A percentile compares a stretch with the other conserved stretches of the same genome.
These are phyloP conservation scores for Candida gorgasii DNA, from an alignment of 805 yeast species.

Conservation along the genomic window DNA sequence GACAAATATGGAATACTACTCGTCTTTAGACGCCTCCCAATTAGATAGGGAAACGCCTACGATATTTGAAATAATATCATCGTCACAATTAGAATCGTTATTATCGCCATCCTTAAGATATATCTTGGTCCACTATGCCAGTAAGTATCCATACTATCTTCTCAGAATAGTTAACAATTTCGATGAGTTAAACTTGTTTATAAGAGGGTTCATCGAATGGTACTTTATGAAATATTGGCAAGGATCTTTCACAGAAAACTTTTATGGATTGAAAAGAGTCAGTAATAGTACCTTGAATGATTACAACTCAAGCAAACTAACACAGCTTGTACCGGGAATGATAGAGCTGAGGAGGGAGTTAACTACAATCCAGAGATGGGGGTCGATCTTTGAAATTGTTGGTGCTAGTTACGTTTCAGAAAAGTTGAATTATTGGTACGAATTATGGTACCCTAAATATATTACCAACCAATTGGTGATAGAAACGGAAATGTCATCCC, in stretches of 20 bases:
- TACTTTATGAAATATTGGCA: constrained; percentile 72
- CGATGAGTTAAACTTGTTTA: constrained; percentile 69
- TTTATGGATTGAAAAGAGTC: constrained; percentile 81
- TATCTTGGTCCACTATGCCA: constrained; percentile 77
- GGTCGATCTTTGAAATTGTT: constrained; percentile 59
- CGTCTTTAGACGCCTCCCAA: constrained; percentile 74
- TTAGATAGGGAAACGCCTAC: constrained; percentile 81
- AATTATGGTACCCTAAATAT: constrained; percentile 59
- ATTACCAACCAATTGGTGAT: constrained; percentile 47
- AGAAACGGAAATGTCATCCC: constrained; percentile 18
- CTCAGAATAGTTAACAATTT: constrained; percentile 63
- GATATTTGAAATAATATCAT: constrained; percentile 81
- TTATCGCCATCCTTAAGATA: constrained; percentile 82
- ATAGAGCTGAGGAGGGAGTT: constrained; percentile 57
- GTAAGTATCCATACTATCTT: constrained; percentile 69
- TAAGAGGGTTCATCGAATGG: constrained; percentile 70
- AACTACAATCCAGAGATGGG: constrained; percentile 50
- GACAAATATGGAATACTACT: constrained; percentile 68
- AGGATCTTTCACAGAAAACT: constrained; percentile 85
- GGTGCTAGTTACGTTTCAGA: constrained; percentile 69
- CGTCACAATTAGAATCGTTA: constrained; percentile 73
- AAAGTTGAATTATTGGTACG: constrained; percentile 65
- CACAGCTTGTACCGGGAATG: constrained; percentile 39
- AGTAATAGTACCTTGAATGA: constrained; percentile 35
- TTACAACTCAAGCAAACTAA: constrained; percentile 32